Conservation (phyloP, 768 basidiomycete genomes). For the Mycena sanguinolenta region DNA sequence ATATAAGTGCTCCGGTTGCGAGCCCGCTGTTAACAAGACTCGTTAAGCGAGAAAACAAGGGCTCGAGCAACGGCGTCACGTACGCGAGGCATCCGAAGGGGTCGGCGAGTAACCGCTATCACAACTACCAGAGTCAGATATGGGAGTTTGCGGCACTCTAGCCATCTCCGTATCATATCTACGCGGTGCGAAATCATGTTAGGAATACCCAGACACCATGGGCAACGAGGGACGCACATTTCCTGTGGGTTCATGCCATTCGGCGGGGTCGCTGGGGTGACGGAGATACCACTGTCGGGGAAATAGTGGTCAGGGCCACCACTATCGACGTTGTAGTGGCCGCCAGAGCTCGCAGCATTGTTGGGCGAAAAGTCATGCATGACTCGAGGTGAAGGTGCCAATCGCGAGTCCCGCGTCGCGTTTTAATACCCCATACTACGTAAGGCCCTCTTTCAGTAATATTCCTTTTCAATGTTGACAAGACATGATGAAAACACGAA, state of each 20-base stretch:
- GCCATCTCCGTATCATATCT: background rate
- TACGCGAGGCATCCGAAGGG: slow-evolving; percentile 8
- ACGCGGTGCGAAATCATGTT: background rate
- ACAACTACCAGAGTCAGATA: slow-evolving; percentile 6
- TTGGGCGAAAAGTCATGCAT: background rate
- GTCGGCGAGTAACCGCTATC: slow-evolving; percentile 11
- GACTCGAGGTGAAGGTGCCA: background rate
- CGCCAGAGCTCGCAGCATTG: background rate
- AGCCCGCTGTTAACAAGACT: background rate
- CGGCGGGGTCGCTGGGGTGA: slow-evolving; percentile 11
- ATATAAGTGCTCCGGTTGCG: background rate
- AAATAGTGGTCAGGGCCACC: background rate
- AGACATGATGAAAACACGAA: too few species aligned
- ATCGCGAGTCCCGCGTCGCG: slow-evolving; percentile 2
- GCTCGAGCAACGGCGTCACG: background rate
- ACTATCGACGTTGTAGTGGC: background rate
- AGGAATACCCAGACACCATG: background rate
- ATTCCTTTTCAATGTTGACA: too few species aligned
- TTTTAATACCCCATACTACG: background rate
- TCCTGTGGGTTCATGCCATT: background rate
- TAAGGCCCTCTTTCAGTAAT: background rate
- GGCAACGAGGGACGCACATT: slow-evolving; percentile 4
- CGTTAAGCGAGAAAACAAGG: slow-evolving; percentile 6
- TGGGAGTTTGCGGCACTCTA: background rate
- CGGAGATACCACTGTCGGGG: background rate